Base-by-base conservation (phyloP, 1,139 yeast genomes). In the Geotrichum phurueaensis region DNA sequence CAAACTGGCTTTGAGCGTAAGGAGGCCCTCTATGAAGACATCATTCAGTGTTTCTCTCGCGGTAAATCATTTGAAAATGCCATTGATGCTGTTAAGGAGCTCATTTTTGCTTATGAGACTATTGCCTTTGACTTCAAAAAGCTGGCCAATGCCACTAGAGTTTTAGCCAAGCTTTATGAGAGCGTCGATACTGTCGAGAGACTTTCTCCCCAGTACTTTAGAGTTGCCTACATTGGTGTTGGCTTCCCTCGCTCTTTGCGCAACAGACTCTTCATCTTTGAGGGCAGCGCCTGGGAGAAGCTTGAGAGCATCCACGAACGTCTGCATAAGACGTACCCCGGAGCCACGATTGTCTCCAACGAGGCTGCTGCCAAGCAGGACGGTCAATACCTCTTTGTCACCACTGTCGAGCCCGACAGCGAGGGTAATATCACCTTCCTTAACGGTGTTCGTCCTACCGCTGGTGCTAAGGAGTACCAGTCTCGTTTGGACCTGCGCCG, bases 271-370 rank as follows among this genome's bases (percentile, higher is more conserved):
- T 91, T 86, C 71, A 86, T 90, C 61, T 89, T 86, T 71, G 96
- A 90, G 75, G 96, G 96, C 15, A 78, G 85, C 59, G 92, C 96
- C 31, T 90, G 89, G 75, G 97, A 90, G 71, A 95, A 89, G 72
- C 85, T 90, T 61, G 86, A 91, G 5, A 85, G 95, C 1, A 87
- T 90, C 71, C 92, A 88, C 68, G 90, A 86, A 68, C 79, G 96
- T 67, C 76, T 90, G 65, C 80, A 86, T 68, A 82, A 85, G 70
- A 75, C 88, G 55, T 89, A 89, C 72, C 96, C 95, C 29, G 96
- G 96, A 58, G 90, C 96, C 0, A 81, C 86, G 62, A 84, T 89
- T 63, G 78, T 89, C 36, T 77, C 84, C 55, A 84, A 82, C 64
- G 92, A 87, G 69, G 78, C 78, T n/a, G 87, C 86, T 65, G 87